Base-by-base conservation (phyloP, 192 early-diverging fungal species). In the Rhizoclosmatium sp. region DNA sequence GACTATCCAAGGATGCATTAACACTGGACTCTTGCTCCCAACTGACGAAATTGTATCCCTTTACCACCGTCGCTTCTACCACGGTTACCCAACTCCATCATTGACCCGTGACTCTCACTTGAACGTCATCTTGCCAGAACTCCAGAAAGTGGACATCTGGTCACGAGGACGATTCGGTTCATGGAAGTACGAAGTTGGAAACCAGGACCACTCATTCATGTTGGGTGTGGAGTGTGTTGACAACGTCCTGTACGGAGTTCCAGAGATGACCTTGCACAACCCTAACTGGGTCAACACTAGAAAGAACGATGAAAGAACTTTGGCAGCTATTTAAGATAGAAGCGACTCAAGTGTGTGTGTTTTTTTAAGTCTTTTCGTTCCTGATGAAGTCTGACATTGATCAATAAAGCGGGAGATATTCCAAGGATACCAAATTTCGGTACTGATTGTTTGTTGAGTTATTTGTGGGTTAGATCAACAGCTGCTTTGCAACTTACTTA, bases 161-260 rank as follows among this genome's bases (percentile, higher is more conserved):
- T 79, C 78, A 14, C 78, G 77, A n/a, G 82, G 82, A 4, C 77
- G 82, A n/a, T 82, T 82, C 59, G 82, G 82, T 2, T 67, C 71
- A 4, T 82, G 82, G 82, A 82, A 80, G 78, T 82, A 82, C 60
- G 82, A 82, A 67, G 78, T 82, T 12, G 82, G 59, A 42, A 82
- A 82, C 68, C 82, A 82, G 48, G 82, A 82, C 72, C 82, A 82
- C 68, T 79, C 82, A 31, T 82, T 82, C 82, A 82, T 82, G 81
- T 31, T 78, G 19, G 81, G 81, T 10, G 81, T 82, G 40, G 81
- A 82, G 58, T 78, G 69, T 47, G 77, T 65, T 46, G 81, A 82
- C 62, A 82, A 82, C 59, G 58, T 82, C 42, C 21, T 79, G 49
- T 82, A 65, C 59, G 81, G 81, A n/a, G 69, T 72, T 59, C 81